Percentiles rank a stretch among this genome's conserved stretches.
phyloP scores from a whole-genome alignment of 345 rosid genomes.

The Excoecaria cochinchinensis region DNA sequence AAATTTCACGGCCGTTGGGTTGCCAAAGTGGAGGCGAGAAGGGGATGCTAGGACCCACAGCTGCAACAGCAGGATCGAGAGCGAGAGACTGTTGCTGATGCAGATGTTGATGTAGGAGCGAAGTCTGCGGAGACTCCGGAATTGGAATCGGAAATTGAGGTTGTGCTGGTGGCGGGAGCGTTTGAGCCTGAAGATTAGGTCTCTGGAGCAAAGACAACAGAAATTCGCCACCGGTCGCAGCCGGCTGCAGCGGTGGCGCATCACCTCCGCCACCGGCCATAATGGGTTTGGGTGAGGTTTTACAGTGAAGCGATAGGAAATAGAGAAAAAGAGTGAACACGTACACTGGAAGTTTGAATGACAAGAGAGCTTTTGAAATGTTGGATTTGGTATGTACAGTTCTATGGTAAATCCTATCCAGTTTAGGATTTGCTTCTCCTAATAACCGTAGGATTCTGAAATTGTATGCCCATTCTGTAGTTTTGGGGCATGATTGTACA shows the following conservation, averaged over 20 bases:
- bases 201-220: conserved; percentile 77
- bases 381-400: neutral
- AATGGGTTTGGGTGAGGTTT: conserved; percentile 16
- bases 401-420: no score
- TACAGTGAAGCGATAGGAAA: neutral
- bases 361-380: neutral
- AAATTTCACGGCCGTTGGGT: conserved; percentile 45
- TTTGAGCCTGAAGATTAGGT: conserved; percentile 31
- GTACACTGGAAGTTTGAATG: neutral
- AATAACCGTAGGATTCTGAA: no score
- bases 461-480: no score
- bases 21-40: conserved; percentile 37
- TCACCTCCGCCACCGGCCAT: conserved; percentile 67
- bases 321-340: neutral
- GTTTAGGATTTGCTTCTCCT: no score
- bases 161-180: conserved; percentile 18
- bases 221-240: conserved; percentile 67
- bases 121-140: conserved; percentile 23
- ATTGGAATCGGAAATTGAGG: conserved; percentile 5
- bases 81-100: conserved; percentile 31
- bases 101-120: conserved; percentile 13
- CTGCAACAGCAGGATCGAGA: conserved; percentile 85
- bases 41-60: conserved; percentile 58
- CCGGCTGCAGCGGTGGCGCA: conserved; percentile 39
- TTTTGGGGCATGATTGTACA: no score